Conservation (phyloP, 192 early-diverging fungal genomes). For the Podila minutissima region DNA sequence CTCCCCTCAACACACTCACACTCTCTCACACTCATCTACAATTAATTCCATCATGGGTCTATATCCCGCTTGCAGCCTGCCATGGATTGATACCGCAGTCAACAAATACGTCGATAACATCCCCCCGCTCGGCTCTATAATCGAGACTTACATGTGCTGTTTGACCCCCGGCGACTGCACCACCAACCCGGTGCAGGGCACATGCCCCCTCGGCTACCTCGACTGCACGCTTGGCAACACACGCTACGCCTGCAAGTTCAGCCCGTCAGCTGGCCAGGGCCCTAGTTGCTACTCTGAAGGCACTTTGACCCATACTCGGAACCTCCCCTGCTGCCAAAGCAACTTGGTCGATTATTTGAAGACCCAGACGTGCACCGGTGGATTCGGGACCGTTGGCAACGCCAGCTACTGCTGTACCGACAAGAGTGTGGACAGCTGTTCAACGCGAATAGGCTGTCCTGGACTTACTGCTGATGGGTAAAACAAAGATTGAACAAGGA, state of each 20-base stretch:
- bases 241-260: neutral
- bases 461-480: neutral
- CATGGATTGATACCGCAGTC: neutral
- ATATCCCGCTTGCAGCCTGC: neutral
- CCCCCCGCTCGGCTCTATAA: neutral
- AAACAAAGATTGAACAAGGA: too few relatives aligned
- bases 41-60: neutral
- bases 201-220: neutral
- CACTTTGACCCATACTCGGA: neutral
- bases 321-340: neutral
- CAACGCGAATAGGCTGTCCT: neutral
- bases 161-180: neutral
- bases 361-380: neutral
- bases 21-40: too few relatives aligned
- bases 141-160: neutral
- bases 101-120: neutral
- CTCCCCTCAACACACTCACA: neutral
- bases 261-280: neutral
- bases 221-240: neutral
- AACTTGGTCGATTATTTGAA: neutral
- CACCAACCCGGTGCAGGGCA: neutral
- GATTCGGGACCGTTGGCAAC: neutral
- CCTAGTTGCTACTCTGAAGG: neutral
- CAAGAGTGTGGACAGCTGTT: neutral
- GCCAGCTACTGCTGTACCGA: neutral